These are phyloP conservation scores for Aspergillus brasiliensis DNA, from an alignment of 2,329 filamentous ascomycete species.

Conservation along the genomic window DNA sequence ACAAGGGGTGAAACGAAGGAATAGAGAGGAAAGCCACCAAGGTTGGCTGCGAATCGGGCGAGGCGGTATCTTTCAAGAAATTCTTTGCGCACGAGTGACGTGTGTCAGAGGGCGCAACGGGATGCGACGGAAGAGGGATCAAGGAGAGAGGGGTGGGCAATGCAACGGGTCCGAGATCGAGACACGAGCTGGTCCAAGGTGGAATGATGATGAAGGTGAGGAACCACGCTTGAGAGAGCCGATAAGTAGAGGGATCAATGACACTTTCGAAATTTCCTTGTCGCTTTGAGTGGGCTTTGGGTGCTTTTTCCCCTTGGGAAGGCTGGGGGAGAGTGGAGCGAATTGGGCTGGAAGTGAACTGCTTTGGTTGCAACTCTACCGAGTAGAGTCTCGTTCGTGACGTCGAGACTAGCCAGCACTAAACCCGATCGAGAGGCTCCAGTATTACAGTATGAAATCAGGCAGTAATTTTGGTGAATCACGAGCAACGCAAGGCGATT, in stretches of 20 bases:
- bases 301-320: neutral
- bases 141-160: conserved; percentile 11
- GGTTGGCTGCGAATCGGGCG: conserved; percentile 12
- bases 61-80: conserved; percentile 18
- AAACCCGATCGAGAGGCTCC: too few species aligned
- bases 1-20: conserved; percentile 4
- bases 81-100: conserved; percentile 39
- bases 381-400: conserved; percentile 19
- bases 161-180: conserved; percentile 20
- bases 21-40: neutral
- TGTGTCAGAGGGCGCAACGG: conserved; percentile 25
- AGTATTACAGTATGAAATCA: neutral
- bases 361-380: conserved; percentile 5
- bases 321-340: neutral
- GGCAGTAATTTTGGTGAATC: conserved; percentile 2
- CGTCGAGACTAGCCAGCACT: conserved; percentile 22
- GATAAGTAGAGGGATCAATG: conserved; percentile 8
- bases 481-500: conserved; percentile 6
- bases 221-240: conserved; percentile 3
- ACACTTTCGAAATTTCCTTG: conserved; percentile 2
- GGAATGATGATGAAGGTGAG: neutral
- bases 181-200: neutral
- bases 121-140: conserved; percentile 30
- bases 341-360: conserved; percentile 1
- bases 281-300: neutral